phyloP scores from a whole-genome alignment of 345 rosid genomes.

The Gossypioides kirkii region DNA sequence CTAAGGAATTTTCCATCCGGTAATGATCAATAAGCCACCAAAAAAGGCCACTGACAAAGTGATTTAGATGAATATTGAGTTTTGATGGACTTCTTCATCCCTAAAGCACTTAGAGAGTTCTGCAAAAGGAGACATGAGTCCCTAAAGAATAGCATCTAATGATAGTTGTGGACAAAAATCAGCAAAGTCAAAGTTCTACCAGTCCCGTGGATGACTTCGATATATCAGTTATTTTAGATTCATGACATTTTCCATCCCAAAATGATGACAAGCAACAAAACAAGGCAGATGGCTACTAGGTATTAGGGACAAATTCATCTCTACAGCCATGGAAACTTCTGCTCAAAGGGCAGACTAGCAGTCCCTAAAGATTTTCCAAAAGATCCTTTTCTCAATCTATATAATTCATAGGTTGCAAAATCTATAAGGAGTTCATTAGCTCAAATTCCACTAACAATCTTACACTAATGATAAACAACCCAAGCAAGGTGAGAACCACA shows the following conservation, averaged over 20 bases:
- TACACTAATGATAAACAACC: neutral
- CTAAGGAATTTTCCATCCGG: neutral
- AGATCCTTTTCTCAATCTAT: neutral
- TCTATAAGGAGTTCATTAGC: neutral
- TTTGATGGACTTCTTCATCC: conserved; percentile 13
- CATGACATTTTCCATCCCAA: neutral
- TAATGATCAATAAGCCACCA: neutral
- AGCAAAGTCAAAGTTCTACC: neutral
- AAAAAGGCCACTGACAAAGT: neutral
- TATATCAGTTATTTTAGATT: neutral
- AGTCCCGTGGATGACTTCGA: neutral
- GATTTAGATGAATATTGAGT: conserved; percentile 3
- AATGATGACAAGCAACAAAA: conserved; percentile 13
- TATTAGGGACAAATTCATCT: conserved; percentile 9
- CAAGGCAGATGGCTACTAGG: neutral
- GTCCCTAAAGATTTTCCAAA: neutral
- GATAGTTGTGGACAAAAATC: neutral
- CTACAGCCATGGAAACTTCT: conserved; percentile 4
- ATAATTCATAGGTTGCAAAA: neutral
- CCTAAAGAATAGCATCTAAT: neutral
- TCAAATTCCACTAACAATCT: neutral
- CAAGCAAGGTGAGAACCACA: neutral
- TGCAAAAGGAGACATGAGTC: neutral
- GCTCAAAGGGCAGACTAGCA: neutral
- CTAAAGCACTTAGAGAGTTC: neutral